Base-by-base conservation (phyloP, 345 rosid genomes). In the Dipteronia dyeriana region DNA sequence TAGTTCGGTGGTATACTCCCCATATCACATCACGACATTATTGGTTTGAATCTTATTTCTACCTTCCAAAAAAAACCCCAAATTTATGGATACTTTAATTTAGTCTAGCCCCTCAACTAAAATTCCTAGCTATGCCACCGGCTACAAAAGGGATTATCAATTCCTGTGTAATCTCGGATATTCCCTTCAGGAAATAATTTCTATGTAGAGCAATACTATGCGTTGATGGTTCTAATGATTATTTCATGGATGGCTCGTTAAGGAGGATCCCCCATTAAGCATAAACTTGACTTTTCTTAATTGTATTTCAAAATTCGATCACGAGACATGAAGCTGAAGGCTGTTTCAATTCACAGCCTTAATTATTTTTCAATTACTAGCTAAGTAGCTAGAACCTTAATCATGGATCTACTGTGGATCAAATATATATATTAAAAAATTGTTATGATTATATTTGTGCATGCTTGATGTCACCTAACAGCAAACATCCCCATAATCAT, bases 401-500 rank as follows among this genome's bases (percentile, higher is more conserved):
- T 79, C 43, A 74, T 74, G 69, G 57, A 78, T 26, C 5, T 8
- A 41, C 0, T 17, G 53, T 45, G 61, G 75, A 31, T 31, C 63
- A 53, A 5, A 14, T 53, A 16, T 16, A 16, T 14, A 14, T 53
- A 10, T 45, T 10, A 70, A 49, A 53, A 79, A 16, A 51, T 1
- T 3, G 79, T 63, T 80, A 75, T 80, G 26, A 75, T 75, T 75
- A 31, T 41, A 39, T 5, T 25, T 64, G 54, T 75, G 79, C 79
- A 75, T 31, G 83, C 73, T 75, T 65, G 68, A 51, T 80, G 83
- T 71, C 76, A 76, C 79, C 76, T 59, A 80, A 80, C 83, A 57
- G 66, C 72, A 43, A 80, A 75, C 76, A 70, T 47, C 29, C 23
- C 47, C 6, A 57, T 41, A 54, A 75, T 80, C 76, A 66, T 80